Evolutionary conservation across 768 basidiomycete genomes (phyloP), one percentile per base, ranked within the genome.

Genomic region (Hortiboletus flavorubellus): DNA sequence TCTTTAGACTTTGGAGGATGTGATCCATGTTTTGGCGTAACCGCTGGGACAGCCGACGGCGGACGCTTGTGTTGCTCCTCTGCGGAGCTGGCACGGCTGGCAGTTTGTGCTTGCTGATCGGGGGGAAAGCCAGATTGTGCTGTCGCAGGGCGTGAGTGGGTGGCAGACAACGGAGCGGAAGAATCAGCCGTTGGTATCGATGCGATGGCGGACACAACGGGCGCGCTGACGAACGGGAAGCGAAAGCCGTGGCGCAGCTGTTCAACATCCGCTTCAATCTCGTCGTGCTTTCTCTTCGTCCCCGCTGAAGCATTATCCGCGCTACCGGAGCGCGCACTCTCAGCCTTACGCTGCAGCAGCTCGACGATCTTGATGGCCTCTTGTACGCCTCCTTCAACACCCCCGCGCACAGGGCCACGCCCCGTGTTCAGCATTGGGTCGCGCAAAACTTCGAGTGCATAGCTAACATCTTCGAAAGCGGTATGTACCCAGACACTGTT

Each of bases 381-480:
- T 29, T 61, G 68, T 14, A 70, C 66, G 11, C 62, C 62, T 3
- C 71, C 68, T 46, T 72, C 75, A 6, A 64, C 64, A 18, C 72
- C 71, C 0, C 70, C 70, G 8, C 65, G 67, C 56, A 70, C 62
- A n/a, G 70, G 59, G 33, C 70, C 66, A 21, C 65, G 63, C 12
- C 70, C 68, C 1, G 70, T 70, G 40, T 69, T 66, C 11, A 73
- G 47, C 42, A 70, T 55, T 0, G 70, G 69, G 40, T 75, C 74
- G 21, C 68, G 70, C 58, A 82, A 60, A 5, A 83, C 66, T 7
- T 76, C 75, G 47, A 83, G 66, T 6, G 78, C 80, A 30, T 67
- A 64, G n/a, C 62, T 61, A 26, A 81, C 65, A 55, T 78, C 78
- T 49, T 79, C 77, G 51, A 78, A 63, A 44, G 82, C 83, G 8